Base-by-base conservation (phyloP, 2,329 filamentous ascomycete species). In the Hirsutella rhossiliensis region DNA sequence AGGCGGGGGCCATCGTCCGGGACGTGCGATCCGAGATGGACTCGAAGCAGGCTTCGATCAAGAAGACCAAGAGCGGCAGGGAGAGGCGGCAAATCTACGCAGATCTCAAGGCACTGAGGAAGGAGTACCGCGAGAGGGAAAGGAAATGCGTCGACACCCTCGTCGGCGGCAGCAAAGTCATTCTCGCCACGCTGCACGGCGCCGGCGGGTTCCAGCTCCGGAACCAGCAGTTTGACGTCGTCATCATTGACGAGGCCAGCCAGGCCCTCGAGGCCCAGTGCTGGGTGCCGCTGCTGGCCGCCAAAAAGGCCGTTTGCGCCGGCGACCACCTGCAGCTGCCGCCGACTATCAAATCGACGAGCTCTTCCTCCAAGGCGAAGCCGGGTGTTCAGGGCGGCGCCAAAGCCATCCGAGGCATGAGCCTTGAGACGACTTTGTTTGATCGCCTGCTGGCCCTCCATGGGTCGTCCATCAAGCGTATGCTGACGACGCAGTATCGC, bases 201-300 rank as follows among this genome's bases (percentile, higher is more conserved):
- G 84, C 90, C 1, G 92, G 92, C 9, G 85, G 89, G 0, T 83
- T 80, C 53, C 87, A 96, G 63, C 68, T 95, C 29, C 81, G 79
- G 48, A 76, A 81, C 48, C 80, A 94, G 56, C 68, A 77, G 43
- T 98, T 98, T 51, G 92, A 98, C 61, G 84, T 95, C 5, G 86
- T 98, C 27, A 81, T 98, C 48, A 87, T 98, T 45, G 92, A 98
- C 56, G 92, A 98, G 66, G 92, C 89, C 5, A 94, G 86, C 59
- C 92, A 98, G 61, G 92, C 92, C 2, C 71, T 97, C 11, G 92
- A 98, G 64, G 89, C 92, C 1, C 90, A 97, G 62, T 96, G 89
- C 65, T 98, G 92, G 92, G 89, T 97, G 42, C 82, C 92, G 11
- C 65, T 98, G 40, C 65, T 96, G 17, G 75, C 78, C 36, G 87